Evolutionary conservation across 768 basidiomycete genomes (phyloP), one percentile per base, ranked within the genome.

Genomic region (Tylopilus cervinicoccineus): DNA sequence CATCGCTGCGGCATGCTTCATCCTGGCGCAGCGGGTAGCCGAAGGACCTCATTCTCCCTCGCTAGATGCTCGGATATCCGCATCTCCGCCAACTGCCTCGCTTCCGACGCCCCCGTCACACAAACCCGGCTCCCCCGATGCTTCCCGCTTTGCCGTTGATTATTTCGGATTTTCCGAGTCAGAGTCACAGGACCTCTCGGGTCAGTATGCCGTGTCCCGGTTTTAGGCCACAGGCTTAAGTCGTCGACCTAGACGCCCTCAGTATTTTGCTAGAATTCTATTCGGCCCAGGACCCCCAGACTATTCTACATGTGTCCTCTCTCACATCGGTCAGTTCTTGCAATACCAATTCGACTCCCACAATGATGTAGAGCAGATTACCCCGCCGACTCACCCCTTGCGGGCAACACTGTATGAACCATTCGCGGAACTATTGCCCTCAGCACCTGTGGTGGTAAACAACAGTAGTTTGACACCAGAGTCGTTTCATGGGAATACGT

Each of bases 51-150:
- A 85, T 57, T 83, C 85, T 0, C 74, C 81, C 28, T 84, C 88
- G 41, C 72, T 91, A 19, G 83, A 88, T 61, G 83, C 84, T 36
- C 79, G 88, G 47, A 80, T 90, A 57, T 81, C 85, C 17, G 76
- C 76, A 23, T 76, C 84, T 32, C 77, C 86, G 3, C 84, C 88
- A 20, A 83, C 86, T 14, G 76, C 84, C 38, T 87, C 86, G 19
- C 75, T 91, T 53, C 88, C 86, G 42, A 90, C 87, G 6, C 88
- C 88, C 28, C 88, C 88, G 20, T 82, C 86, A 20, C 79, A 88
- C 57, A 83, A 88, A 55, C 78, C 85, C 16, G 72, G 79, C 31
- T 86, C 84, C 31, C 85, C 86, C 42, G 83, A 86, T 58, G 78
- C 79, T 17, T 77, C 80, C 33, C 76, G 86, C 50, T 80, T 81